Conservation (phyloP, 768 basidiomycete species). For the Leccinum longicurvipes region DNA sequence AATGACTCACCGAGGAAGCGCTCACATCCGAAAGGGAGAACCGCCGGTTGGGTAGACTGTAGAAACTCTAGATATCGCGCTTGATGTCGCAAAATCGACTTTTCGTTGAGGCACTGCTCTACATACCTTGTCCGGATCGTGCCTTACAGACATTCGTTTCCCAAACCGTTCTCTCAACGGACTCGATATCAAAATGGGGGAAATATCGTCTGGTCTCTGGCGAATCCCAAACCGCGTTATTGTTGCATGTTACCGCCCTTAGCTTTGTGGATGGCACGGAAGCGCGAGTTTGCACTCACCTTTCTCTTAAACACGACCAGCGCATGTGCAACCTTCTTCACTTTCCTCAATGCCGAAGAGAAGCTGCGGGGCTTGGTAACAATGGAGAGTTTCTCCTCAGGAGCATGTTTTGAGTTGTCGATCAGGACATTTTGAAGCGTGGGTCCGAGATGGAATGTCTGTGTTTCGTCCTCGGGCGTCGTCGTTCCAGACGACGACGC, state of each 20-base stretch:
- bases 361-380: conserved; percentile 14
- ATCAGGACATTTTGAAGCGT: conserved; percentile 3
- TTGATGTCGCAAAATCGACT: neutral
- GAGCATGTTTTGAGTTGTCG: conserved; percentile 1
- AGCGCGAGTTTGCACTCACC: conserved; percentile 5
- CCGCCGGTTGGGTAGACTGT: conserved; percentile 29
- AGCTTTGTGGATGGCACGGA: neutral
- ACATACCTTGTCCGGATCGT: conserved; percentile 28
- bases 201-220: conserved; percentile 24
- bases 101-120: too few relatives aligned
- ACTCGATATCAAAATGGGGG: conserved; percentile 22
- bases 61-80: conserved; percentile 17
- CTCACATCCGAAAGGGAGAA: conserved; percentile 27
- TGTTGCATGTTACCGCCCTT: neutral
- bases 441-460: conserved; percentile 21
- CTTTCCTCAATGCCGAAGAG: conserved; percentile 19
- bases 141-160: conserved; percentile 25
- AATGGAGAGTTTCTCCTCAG: conserved; percentile 5
- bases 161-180: conserved; percentile 31
- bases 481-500: conserved; percentile 31
- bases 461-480: conserved; percentile 29
- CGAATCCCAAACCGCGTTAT: neutral
- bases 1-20: conserved; percentile 13
- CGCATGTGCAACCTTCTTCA: conserved; percentile 20
- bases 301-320: conserved; percentile 26